Evolutionary conservation across 345 rosid species (phyloP), one percentile per base, ranked within the genome.

Genomic region (Luvunga scandens): DNA sequence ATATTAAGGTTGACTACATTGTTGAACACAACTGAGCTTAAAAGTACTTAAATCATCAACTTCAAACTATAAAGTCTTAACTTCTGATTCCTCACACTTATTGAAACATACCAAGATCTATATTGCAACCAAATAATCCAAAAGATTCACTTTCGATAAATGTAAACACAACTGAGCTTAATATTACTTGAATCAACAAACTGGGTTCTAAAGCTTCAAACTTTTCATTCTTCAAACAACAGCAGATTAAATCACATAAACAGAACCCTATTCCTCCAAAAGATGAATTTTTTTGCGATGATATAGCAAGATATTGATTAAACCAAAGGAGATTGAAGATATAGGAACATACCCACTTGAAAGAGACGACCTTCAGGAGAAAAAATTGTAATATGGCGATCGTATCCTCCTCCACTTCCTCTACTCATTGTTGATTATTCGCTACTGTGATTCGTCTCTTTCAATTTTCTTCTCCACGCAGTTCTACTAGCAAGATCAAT

Each of bases 281-380:
- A 66, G 7, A 42, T n/a, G n/a, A 42, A 53, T 6, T 18, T 60
- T 14, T 1, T 13, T 61, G n/a, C n/a, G 39, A 50, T 24, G n/a
- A 30, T 25, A 57, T 14, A 55, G 57, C 2, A 61, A 38, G 16
- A 16, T 39, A 14, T 7, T 13, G 4, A 59, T 42, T 48, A 25
- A 69, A 59, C 24, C 48, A 62, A 7, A 16, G 36, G 21, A 22
- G 2, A 34, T 31, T 24, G 61, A 64, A 30, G 50, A 25, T 3
- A 25, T 9, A 4, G 4, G 5, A 19, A 77, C 88, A 24, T 81
- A 88, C 93, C 93, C 33, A 90, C 93, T 90, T 88, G 93, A 75
- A 90, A 90, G 81, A 90, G 93, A 22, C 91, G 91, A 57, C 93
- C 93, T 72, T 90, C 93, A 25, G 91, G 93, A 7, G 91, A 90